These are phyloP conservation scores for Suillus occidentalis DNA, from an alignment of 768 basidiomycete genomes.

Conservation along the genomic window DNA sequence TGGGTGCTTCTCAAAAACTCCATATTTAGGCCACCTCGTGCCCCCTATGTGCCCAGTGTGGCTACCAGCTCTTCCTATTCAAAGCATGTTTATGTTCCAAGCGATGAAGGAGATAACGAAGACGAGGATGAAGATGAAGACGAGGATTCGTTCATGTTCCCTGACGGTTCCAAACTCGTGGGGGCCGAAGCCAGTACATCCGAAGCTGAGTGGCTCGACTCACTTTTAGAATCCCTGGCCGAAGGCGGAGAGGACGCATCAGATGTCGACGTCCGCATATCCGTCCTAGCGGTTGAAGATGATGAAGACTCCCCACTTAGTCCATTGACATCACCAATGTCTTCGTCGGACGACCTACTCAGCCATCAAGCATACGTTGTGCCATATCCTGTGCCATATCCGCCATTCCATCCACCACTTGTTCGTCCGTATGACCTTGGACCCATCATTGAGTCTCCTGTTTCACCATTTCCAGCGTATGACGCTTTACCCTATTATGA, in stretches of 20 bases:
- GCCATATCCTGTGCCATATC: conserved; percentile 68
- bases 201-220: conserved; percentile 83
- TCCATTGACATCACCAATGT: conserved; percentile 67
- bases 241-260: conserved; percentile 65
- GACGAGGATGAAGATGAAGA: conserved; percentile 36
- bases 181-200: conserved; percentile 43
- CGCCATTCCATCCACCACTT: conserved; percentile 58
- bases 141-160: conserved; percentile 79
- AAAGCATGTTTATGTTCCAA: conserved; percentile 35
- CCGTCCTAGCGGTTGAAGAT: conserved; percentile 56
- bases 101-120: conserved; percentile 48
- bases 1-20: conserved; percentile 91
- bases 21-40: conserved; percentile 54
- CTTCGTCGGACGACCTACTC: conserved; percentile 74
- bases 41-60: conserved; percentile 32
- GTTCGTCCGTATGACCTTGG: conserved; percentile 52
- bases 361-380: conserved; percentile 51
- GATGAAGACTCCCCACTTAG: conserved; percentile 60
- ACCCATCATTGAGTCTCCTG: conserved; percentile 42
- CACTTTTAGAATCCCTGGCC: conserved; percentile 69
- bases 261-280: conserved; percentile 45
- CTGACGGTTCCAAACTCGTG: conserved; percentile 65
- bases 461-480: conserved; percentile 36
- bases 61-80: conserved; percentile 29
- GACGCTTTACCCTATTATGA: conserved; percentile 66